A percentile compares a stretch with the other conserved stretches of the same genome.
phyloP scores from a whole-genome alignment of 2,329 filamentous ascomycete genomes.

The Geosmithia flava region DNA sequence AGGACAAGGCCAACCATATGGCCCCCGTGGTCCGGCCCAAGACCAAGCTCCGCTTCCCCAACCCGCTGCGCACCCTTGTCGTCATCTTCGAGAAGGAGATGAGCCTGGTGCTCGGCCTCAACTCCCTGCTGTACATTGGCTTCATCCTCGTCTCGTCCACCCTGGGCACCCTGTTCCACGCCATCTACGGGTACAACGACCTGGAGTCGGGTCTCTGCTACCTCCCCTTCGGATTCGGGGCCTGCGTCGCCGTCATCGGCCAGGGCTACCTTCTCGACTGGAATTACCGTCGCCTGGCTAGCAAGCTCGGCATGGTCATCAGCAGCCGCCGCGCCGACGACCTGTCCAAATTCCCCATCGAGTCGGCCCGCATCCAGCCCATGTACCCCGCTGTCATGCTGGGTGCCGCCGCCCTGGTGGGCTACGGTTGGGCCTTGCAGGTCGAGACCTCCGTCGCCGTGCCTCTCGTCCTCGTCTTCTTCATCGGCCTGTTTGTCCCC shows the following conservation, averaged over 20 bases:
- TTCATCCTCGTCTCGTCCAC: slow-evolving; percentile 43
- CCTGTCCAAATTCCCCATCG: slow-evolving; percentile 39
- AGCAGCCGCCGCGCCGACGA: slow-evolving; percentile 44
- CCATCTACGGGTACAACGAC: slow-evolving; percentile 37
- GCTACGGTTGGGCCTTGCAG: slow-evolving; percentile 46
- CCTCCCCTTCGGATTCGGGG: slow-evolving; percentile 39
- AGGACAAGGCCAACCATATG: slow-evolving; percentile 17
- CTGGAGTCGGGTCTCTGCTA: slow-evolving; percentile 41
- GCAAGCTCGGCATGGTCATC: slow-evolving; percentile 46
- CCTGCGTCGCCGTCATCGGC: slow-evolving; percentile 31
- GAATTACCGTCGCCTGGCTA: slow-evolving; percentile 61
- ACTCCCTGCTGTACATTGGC: slow-evolving; percentile 40
- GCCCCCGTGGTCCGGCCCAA: slow-evolving; percentile 18
- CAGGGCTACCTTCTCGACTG: slow-evolving; percentile 48
- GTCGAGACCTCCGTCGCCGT: slow-evolving; percentile 36
- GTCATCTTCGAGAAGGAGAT: slow-evolving; percentile 47
- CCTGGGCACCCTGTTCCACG: slow-evolving; percentile 35
- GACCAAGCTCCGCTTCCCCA: slow-evolving; percentile 37
- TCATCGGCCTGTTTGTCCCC: slow-evolving; percentile 45
- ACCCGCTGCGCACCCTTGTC: slow-evolving; percentile 40
- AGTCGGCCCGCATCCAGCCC: slow-evolving; percentile 39
- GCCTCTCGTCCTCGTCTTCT: slow-evolving; percentile 41
- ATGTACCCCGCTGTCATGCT: slow-evolving; percentile 41
- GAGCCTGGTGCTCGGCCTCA: slow-evolving; percentile 37
- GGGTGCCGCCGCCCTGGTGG: slow-evolving; percentile 38